These are phyloP conservation scores for Spiraea crenata DNA, from an alignment of 331 rosid genomes.

Conservation along the genomic window DNA sequence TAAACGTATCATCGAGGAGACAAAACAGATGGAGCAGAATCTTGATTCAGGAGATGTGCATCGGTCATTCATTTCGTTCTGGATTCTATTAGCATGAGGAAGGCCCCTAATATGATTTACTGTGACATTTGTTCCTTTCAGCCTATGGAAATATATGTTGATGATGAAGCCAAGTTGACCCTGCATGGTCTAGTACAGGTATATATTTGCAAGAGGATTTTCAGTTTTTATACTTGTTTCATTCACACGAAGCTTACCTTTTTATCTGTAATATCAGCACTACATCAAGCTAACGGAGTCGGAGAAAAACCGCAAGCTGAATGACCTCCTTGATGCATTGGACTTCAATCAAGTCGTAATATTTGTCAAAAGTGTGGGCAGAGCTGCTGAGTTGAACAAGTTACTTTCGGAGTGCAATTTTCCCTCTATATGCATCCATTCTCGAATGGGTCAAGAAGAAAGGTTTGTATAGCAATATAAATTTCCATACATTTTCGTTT, in stretches of 20 bases:
- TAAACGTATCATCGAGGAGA: conserved; percentile 58
- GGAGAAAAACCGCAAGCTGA: conserved; percentile 93
- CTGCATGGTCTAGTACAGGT: conserved; percentile 99
- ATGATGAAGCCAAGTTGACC: conserved; percentile 97
- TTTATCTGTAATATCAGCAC: conserved; percentile 55
- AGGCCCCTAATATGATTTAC: conserved; percentile 85
- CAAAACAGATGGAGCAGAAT: conserved; percentile 64
- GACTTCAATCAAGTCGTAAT: conserved; percentile 98
- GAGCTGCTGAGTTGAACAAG: conserved; percentile 99
- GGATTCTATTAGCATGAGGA: conserved; percentile 89
- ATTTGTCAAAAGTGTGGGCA: conserved; percentile 91
- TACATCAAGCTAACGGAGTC: conserved; percentile 96
- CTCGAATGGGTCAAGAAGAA: conserved; percentile 99
- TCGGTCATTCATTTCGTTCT: conserved; percentile 88
- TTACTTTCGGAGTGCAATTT: conserved; percentile 93
- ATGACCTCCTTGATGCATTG: conserved; percentile 95
- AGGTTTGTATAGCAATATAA: conserved; percentile 47
- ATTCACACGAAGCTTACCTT: conserved; percentile 15
- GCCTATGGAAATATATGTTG: conserved; percentile 99
- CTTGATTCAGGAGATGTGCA: conserved; percentile 74
- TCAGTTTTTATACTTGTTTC: neutral
- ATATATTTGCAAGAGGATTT: neutral
- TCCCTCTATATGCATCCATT: conserved; percentile 96
- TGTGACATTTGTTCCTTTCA: conserved; percentile 95
- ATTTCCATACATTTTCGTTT: neutral